These are phyloP conservation scores for Pseudopithomyces chartarum DNA, from an alignment of 2,329 filamentous ascomycete genomes.

Conservation along the genomic window DNA sequence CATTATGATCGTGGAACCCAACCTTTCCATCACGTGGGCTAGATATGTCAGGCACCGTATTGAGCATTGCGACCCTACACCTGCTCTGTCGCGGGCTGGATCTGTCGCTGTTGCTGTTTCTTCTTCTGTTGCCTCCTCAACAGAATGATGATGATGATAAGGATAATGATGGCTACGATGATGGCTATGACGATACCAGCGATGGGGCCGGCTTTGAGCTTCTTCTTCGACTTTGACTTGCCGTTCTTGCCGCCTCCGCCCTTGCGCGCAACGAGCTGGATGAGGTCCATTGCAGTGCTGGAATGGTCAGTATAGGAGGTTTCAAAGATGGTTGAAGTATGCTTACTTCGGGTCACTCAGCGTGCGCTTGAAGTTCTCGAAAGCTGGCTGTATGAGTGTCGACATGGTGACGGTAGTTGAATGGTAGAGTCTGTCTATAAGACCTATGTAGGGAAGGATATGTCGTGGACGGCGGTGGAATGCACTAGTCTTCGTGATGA, in stretches of 20 bases:
- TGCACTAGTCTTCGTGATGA: too few relatives aligned
- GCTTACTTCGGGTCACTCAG: constrained; percentile 10
- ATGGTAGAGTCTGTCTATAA: neutral
- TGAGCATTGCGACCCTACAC: neutral
- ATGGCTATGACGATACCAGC: constrained; percentile 12
- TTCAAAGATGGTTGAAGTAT: neutral
- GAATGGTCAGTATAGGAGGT: neutral
- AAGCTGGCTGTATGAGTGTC: constrained; percentile 2
- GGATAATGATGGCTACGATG: constrained; percentile 5
- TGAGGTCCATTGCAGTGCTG: constrained; percentile 2
- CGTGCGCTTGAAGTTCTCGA: constrained; percentile 1
- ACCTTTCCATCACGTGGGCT: too few relatives aligned
- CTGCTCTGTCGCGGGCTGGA: neutral
- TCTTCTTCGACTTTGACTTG: constrained; percentile 1
- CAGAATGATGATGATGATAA: constrained; percentile 2
- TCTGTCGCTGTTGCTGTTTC: neutral
- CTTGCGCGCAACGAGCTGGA: constrained; percentile 10
- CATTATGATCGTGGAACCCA: too few relatives aligned
- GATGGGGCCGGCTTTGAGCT: constrained; percentile 10
- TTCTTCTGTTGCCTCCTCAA: constrained; percentile 1
- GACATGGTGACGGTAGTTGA: neutral
- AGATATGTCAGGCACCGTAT: too few relatives aligned
- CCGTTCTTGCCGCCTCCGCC: neutral
- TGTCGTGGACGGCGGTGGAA: too few relatives aligned
- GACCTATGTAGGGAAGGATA: neutral